Percentiles rank a stretch among this genome's conserved stretches.
phyloP scores from a whole-genome alignment of 1,284 basidiomycete species.

The Neolentinus lepideus region DNA sequence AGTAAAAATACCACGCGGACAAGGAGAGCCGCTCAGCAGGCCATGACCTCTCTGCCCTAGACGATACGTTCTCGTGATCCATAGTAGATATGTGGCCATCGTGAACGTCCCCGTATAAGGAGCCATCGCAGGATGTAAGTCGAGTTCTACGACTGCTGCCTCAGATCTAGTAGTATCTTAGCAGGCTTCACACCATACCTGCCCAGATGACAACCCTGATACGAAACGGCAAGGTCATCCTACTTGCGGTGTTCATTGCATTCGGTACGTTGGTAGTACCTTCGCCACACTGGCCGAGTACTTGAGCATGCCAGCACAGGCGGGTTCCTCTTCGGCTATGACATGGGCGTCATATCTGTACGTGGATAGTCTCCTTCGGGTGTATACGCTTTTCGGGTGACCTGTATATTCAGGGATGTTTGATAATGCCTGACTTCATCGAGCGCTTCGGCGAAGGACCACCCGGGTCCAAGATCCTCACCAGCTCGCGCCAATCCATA shows the following conservation, averaged over 20 bases:
- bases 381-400: neutral
- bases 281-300: too few species aligned
- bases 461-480: constrained; percentile 44
- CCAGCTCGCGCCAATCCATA: constrained; percentile 61
- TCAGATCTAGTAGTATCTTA: neutral
- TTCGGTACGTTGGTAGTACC: constrained; percentile 25
- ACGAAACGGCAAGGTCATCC: constrained; percentile 45
- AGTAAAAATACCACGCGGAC: neutral
- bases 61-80: neutral
- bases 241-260: constrained; percentile 55
- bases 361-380: neutral
- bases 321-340: constrained; percentile 61
- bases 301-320: constrained; percentile 6
- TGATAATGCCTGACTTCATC: constrained; percentile 78
- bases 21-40: neutral
- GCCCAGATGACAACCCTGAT: neutral
- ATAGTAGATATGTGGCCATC: too few species aligned
- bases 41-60: neutral
- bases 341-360: constrained; percentile 64
- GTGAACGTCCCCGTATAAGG: too few species aligned
- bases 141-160: neutral
- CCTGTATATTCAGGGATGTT: constrained; percentile 46
- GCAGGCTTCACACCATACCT: neutral
- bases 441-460: constrained; percentile 54
- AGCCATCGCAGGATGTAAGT: too few species aligned